Conservation (phyloP, 306 rosid species). For the Cotoneaster glaucophyllus region DNA sequence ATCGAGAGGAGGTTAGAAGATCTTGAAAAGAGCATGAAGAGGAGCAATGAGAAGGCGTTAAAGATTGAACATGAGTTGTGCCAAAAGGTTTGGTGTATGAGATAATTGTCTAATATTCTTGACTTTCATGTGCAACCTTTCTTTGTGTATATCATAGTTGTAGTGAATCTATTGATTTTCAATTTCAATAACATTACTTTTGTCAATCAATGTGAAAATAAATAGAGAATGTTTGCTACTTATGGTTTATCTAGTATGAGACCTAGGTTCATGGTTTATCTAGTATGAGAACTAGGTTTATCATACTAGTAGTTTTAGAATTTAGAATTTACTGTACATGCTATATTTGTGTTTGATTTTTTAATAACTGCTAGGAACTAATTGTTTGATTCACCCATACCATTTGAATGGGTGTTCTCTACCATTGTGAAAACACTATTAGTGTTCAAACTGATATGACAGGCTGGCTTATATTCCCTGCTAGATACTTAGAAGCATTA, state of each 20-base stretch:
- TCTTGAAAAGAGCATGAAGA: conserved; percentile 95
- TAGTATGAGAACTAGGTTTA: neutral
- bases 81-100: conserved; percentile 45
- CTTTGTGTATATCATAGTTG: neutral
- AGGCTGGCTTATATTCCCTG: neutral
- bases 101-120: neutral
- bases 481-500: too few species aligned
- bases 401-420: too few species aligned
- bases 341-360: too few species aligned
- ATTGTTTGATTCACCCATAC: too few species aligned
- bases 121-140: neutral
- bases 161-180: neutral
- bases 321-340: neutral
- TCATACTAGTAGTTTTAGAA: neutral
- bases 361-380: too few species aligned
- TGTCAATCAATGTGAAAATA: neutral
- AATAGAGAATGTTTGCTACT: neutral
- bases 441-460: neutral
- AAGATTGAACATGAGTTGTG: conserved; percentile 86
- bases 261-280: neutral
- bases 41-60: conserved; percentile 97
- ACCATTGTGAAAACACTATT: too few species aligned
- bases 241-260: neutral
- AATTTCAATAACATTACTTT: neutral
- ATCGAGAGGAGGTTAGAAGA: conserved; percentile 78